Percentiles rank a stretch among this genome's conserved stretches.
Conservation (phyloP, 371 early-diverging fungal species). For the Smittium mucronatum region DNA sequence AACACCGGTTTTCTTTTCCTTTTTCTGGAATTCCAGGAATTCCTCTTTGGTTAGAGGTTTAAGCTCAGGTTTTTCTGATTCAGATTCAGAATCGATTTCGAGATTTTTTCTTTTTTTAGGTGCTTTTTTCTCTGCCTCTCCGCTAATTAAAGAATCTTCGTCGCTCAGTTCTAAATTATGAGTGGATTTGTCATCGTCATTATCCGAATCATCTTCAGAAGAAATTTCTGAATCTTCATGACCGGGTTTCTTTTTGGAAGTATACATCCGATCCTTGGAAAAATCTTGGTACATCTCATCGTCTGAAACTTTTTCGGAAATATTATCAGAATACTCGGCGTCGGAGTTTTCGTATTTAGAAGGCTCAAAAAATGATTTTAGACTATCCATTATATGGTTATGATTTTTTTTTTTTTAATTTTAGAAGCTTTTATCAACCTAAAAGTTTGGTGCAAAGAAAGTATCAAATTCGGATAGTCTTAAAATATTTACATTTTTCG, state of each 20-base stretch:
- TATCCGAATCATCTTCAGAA: not conserved
- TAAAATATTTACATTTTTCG: no score
- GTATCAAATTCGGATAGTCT: no score
- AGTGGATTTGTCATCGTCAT: not conserved
- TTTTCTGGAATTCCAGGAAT: conserved; percentile 53
- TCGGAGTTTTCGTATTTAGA: not conserved
- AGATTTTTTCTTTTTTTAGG: conserved; percentile 12
- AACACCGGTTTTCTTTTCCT: conserved; percentile 65
- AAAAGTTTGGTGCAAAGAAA: no score
- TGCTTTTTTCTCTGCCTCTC: not conserved
- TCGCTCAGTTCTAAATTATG: not conserved
- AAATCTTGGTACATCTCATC: not conserved
- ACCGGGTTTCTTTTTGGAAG: not conserved
- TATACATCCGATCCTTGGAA: not conserved
- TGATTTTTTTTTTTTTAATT: no score
- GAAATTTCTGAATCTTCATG: not conserved
- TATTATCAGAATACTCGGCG: not conserved
- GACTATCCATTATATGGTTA: not conserved
- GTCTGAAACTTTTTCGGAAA: not conserved
- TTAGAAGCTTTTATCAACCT: no score
- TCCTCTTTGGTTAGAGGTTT: conserved; percentile 51
- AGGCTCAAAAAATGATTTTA: not conserved
- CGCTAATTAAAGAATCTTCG: not conserved
- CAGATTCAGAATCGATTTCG: conserved; percentile 11
- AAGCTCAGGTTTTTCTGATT: conserved; percentile 24